A percentile compares a stretch with the other conserved stretches of the same genome.
Conservation (phyloP, 2,329 filamentous ascomycete species). For the Paecilomyces formosus region DNA sequence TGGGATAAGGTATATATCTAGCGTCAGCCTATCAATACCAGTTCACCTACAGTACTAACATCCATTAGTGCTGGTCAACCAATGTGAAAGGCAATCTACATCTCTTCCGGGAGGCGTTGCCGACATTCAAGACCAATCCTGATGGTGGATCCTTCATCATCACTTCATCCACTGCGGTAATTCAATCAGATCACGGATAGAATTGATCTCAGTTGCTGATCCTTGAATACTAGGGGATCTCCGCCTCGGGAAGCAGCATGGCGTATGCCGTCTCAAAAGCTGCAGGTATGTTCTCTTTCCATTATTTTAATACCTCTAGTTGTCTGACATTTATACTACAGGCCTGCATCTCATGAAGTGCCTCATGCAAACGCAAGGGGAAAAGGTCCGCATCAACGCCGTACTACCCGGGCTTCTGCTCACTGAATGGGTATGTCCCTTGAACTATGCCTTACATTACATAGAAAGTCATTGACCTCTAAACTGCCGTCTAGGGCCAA, state of each 20-base stretch:
- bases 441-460: background rate
- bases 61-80: slow-evolving; percentile 49
- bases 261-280: slow-evolving; percentile 73
- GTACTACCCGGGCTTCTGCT: slow-evolving; percentile 57
- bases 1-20: slow-evolving; percentile 51
- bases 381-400: slow-evolving; percentile 57
- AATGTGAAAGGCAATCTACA: slow-evolving; percentile 53
- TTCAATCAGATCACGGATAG: slow-evolving; percentile 5
- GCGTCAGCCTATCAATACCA: slow-evolving; percentile 7
- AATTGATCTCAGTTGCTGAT: background rate
- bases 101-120: slow-evolving; percentile 50
- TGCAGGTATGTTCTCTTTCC: slow-evolving; percentile 43
- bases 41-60: slow-evolving; percentile 12
- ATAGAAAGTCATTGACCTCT: background rate
- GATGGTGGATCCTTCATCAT: slow-evolving; percentile 59
- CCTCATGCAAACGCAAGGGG: slow-evolving; percentile 54
- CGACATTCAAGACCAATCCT: slow-evolving; percentile 53
- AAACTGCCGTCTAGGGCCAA: slow-evolving; percentile 37
- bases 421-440: slow-evolving; percentile 56
- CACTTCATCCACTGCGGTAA: slow-evolving; percentile 55
- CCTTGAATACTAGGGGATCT: slow-evolving; percentile 33
- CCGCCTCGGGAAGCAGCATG: slow-evolving; percentile 51
- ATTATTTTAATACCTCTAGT: background rate
- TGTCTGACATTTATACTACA: slow-evolving; percentile 9
- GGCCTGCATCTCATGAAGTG: slow-evolving; percentile 60